These are phyloP conservation scores for Rhipidocladum racemiflorum DNA, from an alignment of 176 grass and related monocot species.

Conservation along the genomic window DNA sequence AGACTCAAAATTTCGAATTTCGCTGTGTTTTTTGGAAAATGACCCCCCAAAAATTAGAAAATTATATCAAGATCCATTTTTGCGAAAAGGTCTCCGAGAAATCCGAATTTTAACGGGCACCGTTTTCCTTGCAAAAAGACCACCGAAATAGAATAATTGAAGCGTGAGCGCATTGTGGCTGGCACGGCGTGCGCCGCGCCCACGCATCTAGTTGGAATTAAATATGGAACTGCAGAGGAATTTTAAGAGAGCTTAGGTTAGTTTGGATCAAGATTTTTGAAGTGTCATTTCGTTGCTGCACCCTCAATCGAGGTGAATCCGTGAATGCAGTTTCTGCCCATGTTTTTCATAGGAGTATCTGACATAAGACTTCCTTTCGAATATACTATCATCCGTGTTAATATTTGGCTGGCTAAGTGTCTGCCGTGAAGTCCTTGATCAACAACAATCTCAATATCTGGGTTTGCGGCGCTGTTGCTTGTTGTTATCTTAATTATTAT, in stretches of 20 bases:
- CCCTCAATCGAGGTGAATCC: neutral
- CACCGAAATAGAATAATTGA: too few species aligned
- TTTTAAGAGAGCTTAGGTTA: neutral
- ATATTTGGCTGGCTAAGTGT: neutral
- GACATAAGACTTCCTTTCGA: neutral
- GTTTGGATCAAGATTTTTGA: neutral
- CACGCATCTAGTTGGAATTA: too few species aligned
- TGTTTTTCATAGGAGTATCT: neutral
- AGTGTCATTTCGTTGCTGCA: neutral
- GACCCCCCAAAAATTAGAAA: too few species aligned
- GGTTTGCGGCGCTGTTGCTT: neutral
- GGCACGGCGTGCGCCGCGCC: too few species aligned
- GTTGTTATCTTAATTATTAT: too few species aligned
- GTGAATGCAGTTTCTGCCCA: neutral
- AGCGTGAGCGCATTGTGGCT: too few species aligned
- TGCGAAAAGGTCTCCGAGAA: too few species aligned
- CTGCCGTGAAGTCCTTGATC: neutral
- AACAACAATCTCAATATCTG: neutral
- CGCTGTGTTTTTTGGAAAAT: too few species aligned
- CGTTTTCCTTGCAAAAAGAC: too few species aligned
- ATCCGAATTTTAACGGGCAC: too few species aligned
- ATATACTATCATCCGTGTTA: neutral
- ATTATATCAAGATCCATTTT: too few species aligned
- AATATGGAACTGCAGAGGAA: neutral
- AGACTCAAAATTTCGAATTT: too few species aligned